Evolutionary conservation across 1,284 basidiomycete genomes (phyloP).

Genomic region (Omphalotus olearius): DNA sequence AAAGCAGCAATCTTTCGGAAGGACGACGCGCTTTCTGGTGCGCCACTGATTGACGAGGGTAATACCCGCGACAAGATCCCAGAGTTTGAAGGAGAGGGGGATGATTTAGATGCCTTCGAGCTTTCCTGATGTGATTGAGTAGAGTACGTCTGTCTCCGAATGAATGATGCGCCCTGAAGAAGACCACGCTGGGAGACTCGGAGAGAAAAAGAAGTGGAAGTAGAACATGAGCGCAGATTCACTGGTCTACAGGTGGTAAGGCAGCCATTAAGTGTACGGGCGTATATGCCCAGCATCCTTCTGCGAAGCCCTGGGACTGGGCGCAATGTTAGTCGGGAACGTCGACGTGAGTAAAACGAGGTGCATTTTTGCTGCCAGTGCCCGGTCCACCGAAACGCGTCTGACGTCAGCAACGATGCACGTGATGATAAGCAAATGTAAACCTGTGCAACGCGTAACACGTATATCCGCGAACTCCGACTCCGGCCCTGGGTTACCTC

Average conservation of each 20-base stretch:
- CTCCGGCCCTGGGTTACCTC: too few relatives aligned
- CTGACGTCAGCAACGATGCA: too few relatives aligned
- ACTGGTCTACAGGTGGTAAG: neutral
- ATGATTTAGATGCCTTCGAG: neutral
- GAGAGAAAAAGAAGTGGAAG: neutral
- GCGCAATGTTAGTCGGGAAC: too few relatives aligned
- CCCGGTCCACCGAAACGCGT: too few relatives aligned
- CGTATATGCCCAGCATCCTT: conserved; percentile 3
- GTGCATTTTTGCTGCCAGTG: too few relatives aligned
- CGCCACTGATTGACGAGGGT: conserved; percentile 24
- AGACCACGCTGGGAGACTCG: neutral
- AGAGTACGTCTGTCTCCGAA: neutral
- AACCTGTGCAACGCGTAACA: too few relatives aligned
- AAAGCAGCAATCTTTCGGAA: conserved; percentile 73
- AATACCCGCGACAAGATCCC: conserved; percentile 20
- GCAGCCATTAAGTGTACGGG: neutral
- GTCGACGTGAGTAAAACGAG: too few relatives aligned
- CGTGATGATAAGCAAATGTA: too few relatives aligned
- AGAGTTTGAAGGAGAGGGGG: neutral
- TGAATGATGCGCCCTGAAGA: neutral
- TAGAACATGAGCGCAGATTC: neutral
- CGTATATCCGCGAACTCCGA: too few relatives aligned
- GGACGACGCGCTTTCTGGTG: conserved; percentile 46
- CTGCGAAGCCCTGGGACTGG: too few relatives aligned
- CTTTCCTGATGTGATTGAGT: neutral